phyloP scores from a whole-genome alignment of 1,284 basidiomycete genomes.

The Sporisorium scitamineum region DNA sequence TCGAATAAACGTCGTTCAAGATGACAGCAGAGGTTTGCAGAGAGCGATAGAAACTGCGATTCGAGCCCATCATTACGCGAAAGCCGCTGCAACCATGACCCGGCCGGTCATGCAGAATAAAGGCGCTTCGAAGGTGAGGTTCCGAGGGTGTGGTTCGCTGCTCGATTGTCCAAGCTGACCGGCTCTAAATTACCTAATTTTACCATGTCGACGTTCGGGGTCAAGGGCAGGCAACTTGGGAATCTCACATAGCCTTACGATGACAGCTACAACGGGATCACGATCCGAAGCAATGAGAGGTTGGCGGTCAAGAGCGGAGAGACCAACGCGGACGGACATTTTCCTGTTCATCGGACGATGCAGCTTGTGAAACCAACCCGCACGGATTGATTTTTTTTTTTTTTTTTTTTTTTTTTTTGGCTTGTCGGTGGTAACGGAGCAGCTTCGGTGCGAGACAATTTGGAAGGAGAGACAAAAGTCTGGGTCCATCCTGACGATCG shows the following conservation, averaged over 20 bases:
- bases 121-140: not conserved
- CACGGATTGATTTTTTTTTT: not conserved
- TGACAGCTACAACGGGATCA: not conserved
- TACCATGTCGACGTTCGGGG: not conserved
- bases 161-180: too few relatives aligned
- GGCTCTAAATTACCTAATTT: not conserved
- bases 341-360: constrained; percentile 38
- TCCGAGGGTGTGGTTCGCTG: not conserved
- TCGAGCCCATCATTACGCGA: not conserved
- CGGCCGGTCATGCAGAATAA: not conserved
- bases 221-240: too few relatives aligned
- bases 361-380: constrained; percentile 23
- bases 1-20: not conserved
- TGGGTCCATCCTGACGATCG: constrained; percentile 6
- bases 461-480: not conserved
- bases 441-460: constrained; percentile 6
- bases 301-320: constrained; percentile 6
- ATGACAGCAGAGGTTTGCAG: not conserved
- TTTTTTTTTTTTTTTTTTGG: too few relatives aligned
- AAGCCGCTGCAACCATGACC: not conserved
- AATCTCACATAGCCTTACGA: not conserved
- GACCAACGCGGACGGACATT: too few relatives aligned
- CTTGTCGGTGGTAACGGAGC: too few relatives aligned
- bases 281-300: not conserved
- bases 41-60: not conserved